Evolutionary conservation across 2,329 filamentous ascomycete species (phyloP).

Genomic region (Endothia cerciana): DNA sequence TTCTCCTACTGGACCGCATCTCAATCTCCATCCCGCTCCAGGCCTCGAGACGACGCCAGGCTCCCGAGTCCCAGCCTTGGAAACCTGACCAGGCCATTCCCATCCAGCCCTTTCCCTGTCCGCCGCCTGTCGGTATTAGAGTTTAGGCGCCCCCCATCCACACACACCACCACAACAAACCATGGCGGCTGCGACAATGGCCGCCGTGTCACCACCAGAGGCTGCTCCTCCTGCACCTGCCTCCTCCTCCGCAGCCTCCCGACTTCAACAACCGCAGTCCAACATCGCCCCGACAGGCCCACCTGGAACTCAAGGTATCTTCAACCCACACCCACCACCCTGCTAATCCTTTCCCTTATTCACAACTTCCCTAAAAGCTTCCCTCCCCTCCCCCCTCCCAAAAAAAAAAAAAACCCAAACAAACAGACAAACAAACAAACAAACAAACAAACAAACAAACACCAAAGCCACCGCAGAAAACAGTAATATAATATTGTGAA

Average conservation of each 20-base stretch:
- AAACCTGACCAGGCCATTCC: background rate
- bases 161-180: background rate
- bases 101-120: slow-evolving; percentile 3
- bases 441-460: no score
- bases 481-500: no score
- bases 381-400: background rate
- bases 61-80: background rate
- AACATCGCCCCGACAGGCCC: background rate
- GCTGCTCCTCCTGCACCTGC: slow-evolving; percentile 5
- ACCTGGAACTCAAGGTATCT: slow-evolving; percentile 37
- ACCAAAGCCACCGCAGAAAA: no score
- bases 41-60: background rate
- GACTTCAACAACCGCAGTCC: background rate
- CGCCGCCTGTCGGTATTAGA: background rate
- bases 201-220: background rate
- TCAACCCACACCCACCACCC: slow-evolving; percentile 11
- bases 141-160: background rate
- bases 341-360: background rate
- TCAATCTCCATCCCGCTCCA: background rate
- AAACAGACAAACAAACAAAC: no score
- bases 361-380: background rate
- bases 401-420: slow-evolving; percentile 20
- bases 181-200: slow-evolving; percentile 3
- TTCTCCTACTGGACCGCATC: background rate
- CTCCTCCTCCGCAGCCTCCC: background rate